Conservation (phyloP, 805 yeast genomes). For the Isabelozyma heimii region DNA sequence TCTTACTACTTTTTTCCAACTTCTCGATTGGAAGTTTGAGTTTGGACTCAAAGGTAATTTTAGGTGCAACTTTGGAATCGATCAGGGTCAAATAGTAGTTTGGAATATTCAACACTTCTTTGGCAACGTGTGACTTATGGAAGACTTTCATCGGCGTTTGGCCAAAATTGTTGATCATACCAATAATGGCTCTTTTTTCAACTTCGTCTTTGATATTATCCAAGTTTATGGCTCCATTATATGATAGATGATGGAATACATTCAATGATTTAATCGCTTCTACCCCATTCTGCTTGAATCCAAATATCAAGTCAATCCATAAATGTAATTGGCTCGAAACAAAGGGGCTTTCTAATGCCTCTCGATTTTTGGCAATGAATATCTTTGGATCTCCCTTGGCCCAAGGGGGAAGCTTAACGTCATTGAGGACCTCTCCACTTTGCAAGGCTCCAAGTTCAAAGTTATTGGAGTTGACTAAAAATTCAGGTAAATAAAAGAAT, state of each 20-base stretch:
- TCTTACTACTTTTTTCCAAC: conserved; percentile 43
- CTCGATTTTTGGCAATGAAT: conserved; percentile 72
- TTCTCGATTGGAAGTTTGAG: conserved; percentile 38
- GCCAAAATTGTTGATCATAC: conserved; percentile 88
- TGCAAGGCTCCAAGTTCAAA: conserved; percentile 73
- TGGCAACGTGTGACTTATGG: conserved; percentile 59
- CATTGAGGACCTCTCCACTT: conserved; percentile 52
- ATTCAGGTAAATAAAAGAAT: conserved; percentile 79
- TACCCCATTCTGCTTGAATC: conserved; percentile 71
- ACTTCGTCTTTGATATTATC: conserved; percentile 70
- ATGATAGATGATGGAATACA: conserved; percentile 81
- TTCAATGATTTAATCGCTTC: conserved; percentile 66
- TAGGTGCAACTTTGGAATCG: conserved; percentile 31
- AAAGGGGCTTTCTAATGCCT: conserved; percentile 79
- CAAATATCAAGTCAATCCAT: conserved; percentile 88
- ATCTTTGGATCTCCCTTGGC: conserved; percentile 72
- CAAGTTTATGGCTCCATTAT: conserved; percentile 78
- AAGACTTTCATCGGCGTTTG: conserved; percentile 83
- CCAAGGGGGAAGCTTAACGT: conserved; percentile 82
- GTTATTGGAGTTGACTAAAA: conserved; percentile 60
- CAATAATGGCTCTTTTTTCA: conserved; percentile 74
- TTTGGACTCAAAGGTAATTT: conserved; percentile 43
- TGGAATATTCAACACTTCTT: conserved; percentile 38
- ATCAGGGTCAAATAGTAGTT: conserved; percentile 30
- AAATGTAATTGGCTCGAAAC: conserved; percentile 73